Base-by-base conservation (phyloP, 148 eudicot species). In the Vaccinium vitisidaea region DNA sequence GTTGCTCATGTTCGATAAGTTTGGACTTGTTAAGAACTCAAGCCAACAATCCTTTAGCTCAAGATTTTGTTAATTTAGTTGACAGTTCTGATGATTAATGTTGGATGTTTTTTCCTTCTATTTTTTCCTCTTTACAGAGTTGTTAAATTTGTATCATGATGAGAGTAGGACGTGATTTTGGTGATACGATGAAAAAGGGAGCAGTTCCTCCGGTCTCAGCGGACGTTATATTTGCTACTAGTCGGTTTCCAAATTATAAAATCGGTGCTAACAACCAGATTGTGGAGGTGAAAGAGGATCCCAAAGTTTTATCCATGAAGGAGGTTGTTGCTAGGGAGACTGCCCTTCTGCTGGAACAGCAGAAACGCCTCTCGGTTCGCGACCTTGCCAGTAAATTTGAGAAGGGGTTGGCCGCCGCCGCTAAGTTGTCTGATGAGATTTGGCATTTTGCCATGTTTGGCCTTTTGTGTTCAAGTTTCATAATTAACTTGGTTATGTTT, bases 311-410 rank as follows among this genome's bases (percentile, higher is more conserved):
- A 46, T 55, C 99, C 14, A 97, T 97, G 95, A 97, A 95, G 85
- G 98, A 95, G 75, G 91, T 90, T 79, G 95, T 97, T 84, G 98
- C 96, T 7, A 86, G 92, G 75, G 99, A 97, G 90, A 97, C 98
- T 81, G 95, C 98, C n/a, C 90, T 88, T 89, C 85, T 97, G 89
- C 81, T 95, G 54, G 98, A 95, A 80, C 99, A 97, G 81, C 98
- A 97, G 83, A 93, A 92, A 77, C 95, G 99, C 70, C 86, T 97
- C 63, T 97, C 99, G 7, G 99, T 97, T 82, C 98, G 99, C 52
- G 99, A 97, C 89, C 98, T 97, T 83, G 98, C 99, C 25, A 93
- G 88, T 83, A 97, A 97, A 89, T 97, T 97, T 84, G 99, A 97
- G 89, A 95, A 89, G 91, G 99, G 99, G 18, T 86, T 97, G 83